A percentile compares a stretch with the other conserved stretches of the same genome.
Conservation (phyloP, 106 monocot species). For the Allium fistulosum region DNA sequence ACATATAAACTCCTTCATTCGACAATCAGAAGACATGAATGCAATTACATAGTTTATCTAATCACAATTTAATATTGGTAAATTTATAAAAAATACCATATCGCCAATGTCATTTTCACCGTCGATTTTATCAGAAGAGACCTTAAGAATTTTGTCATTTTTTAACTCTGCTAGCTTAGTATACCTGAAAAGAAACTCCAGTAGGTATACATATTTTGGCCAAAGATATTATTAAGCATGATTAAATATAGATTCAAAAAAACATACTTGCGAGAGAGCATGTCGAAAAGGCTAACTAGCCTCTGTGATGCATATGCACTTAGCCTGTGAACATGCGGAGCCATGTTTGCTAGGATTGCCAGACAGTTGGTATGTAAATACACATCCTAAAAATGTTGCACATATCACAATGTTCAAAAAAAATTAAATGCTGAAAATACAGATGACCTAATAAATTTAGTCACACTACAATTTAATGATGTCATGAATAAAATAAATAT, state of each 20-base stretch:
- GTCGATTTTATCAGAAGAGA: conserved; percentile 33
- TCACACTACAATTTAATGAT: too few relatives aligned
- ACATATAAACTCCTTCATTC: conserved; percentile 10
- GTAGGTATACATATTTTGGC: neutral
- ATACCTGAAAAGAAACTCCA: conserved; percentile 40
- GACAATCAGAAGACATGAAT: conserved; percentile 6
- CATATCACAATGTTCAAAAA: neutral
- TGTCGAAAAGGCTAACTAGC: conserved; percentile 97
- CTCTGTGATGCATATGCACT: conserved; percentile 96
- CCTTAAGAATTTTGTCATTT: conserved; percentile 45
- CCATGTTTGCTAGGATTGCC: conserved; percentile 94
- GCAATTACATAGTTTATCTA: neutral
- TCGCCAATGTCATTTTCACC: conserved; percentile 49
- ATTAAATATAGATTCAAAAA: conserved; percentile 1
- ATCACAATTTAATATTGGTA: neutral
- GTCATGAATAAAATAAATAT: too few relatives aligned
- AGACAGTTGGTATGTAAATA: conserved; percentile 97
- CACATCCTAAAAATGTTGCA: conserved; percentile 45
- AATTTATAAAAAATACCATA: conserved; percentile 38
- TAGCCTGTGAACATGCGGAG: conserved; percentile 86
- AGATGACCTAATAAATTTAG: too few relatives aligned
- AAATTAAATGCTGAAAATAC: too few relatives aligned
- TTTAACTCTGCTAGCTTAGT: conserved; percentile 71
- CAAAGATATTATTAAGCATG: neutral
- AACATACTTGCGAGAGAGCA: conserved; percentile 92